A percentile compares a stretch with the other conserved stretches of the same genome.
These are phyloP conservation scores for Tylopilus plumbeoviolaceoides DNA, from an alignment of 768 basidiomycete species.

Conservation along the genomic window DNA sequence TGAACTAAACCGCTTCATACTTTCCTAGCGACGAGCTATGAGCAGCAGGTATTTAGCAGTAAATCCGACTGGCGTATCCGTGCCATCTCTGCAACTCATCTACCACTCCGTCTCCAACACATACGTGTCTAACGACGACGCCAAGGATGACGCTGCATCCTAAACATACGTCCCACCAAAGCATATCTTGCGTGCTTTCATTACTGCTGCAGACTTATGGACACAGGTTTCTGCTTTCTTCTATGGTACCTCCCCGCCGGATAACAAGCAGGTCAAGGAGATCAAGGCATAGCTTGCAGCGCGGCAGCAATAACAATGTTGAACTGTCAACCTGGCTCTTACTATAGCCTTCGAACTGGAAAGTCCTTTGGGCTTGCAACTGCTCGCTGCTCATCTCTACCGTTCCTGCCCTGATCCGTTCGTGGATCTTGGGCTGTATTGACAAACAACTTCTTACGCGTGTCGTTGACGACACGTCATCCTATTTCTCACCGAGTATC, in stretches of 20 bases:
- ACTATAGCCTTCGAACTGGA: no score
- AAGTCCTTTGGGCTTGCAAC: no score
- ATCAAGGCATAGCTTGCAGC: slow-evolving; percentile 98
- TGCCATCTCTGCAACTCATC: slow-evolving; percentile 95
- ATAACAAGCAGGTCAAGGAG: slow-evolving; percentile 98
- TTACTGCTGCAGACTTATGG: slow-evolving; percentile 88
- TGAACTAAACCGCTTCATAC: slow-evolving; percentile 1
- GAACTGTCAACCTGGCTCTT: slow-evolving; percentile 63
- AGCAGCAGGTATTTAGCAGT: slow-evolving; percentile 97
- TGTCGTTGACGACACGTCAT: no score
- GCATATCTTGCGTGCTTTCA: slow-evolving; percentile 92
- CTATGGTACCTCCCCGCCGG: slow-evolving; percentile 89
- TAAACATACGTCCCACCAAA: slow-evolving; percentile 97
- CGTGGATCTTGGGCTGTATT: no score
- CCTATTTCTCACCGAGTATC: no score
- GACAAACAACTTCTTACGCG: no score
- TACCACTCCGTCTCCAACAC: slow-evolving; percentile 51
- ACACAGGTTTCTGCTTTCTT: slow-evolving; percentile 94
- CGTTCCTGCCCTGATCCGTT: no score
- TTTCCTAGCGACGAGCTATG: slow-evolving; percentile 82
- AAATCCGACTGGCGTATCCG: slow-evolving; percentile 99
- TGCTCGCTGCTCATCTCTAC: no score
- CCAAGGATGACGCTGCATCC: slow-evolving; percentile 94
- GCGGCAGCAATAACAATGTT: slow-evolving; percentile 91
- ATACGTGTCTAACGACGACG: slow-evolving; percentile 92